These are phyloP conservation scores for Colletotrichum tanaceti DNA, from an alignment of 2,329 filamentous ascomycete species.

Conservation along the genomic window DNA sequence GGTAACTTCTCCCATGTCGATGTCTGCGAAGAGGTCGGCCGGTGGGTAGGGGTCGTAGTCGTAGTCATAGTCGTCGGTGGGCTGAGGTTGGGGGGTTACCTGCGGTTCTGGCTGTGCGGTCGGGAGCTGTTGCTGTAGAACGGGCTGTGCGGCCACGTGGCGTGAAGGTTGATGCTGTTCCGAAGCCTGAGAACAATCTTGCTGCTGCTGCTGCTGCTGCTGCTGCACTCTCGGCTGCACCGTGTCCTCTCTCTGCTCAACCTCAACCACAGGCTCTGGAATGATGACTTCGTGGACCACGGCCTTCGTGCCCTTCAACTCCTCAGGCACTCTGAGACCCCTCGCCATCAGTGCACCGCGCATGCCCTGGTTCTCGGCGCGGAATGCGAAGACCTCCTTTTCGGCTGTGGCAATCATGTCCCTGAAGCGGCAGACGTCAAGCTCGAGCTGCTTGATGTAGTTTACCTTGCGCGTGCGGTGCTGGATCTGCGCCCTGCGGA, in stretches of 20 bases:
- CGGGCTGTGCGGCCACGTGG: conserved; percentile 2
- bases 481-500: conserved; percentile 64
- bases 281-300: conserved; percentile 1
- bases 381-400: conserved; percentile 52
- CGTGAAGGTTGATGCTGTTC: background rate
- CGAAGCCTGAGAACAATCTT: background rate
- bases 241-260: background rate
- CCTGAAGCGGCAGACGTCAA: conserved; percentile 60
- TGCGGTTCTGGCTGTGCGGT: conserved; percentile 27
- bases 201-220: conserved; percentile 12
- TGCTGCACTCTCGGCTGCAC: background rate
- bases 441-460: conserved; percentile 66
- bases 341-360: conserved; percentile 48
- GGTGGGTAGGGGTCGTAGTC: conserved; percentile 36
- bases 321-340: conserved; percentile 37
- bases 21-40: conserved; percentile 48
- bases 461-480: conserved; percentile 68
- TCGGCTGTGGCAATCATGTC: conserved; percentile 59
- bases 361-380: conserved; percentile 58
- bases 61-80: background rate
- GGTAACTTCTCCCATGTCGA: conserved; percentile 53
- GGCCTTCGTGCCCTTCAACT: conserved; percentile 18
- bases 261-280: background rate
- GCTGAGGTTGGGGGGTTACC: conserved; percentile 10
- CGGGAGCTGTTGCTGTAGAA: conserved; percentile 20